A percentile compares a stretch with the other conserved stretches of the same genome.
These are phyloP conservation scores for Aspergillus sp. DNA, from an alignment of 2,329 filamentous ascomycete genomes.

Conservation along the genomic window DNA sequence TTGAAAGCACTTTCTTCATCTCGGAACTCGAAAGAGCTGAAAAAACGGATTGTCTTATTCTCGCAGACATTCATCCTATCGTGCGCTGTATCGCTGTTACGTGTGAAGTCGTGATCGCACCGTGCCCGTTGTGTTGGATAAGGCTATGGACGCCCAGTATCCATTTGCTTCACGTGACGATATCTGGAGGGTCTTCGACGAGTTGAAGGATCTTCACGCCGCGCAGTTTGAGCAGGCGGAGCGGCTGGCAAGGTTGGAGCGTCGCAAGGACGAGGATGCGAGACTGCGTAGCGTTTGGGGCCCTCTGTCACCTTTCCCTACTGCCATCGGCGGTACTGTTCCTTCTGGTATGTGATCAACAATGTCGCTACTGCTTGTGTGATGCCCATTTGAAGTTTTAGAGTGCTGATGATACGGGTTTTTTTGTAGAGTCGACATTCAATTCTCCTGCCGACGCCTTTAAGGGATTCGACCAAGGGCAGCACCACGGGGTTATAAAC, in stretches of 20 bases:
- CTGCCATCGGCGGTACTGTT: slow-evolving; percentile 69
- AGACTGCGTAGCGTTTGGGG: slow-evolving; percentile 79
- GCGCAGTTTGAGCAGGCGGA: slow-evolving; percentile 55
- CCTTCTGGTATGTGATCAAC: slow-evolving; percentile 64
- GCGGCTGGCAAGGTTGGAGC: slow-evolving; percentile 53
- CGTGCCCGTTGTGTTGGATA: background rate
- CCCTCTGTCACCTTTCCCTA: slow-evolving; percentile 78
- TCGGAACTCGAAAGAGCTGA: background rate
- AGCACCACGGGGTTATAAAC: slow-evolving; percentile 68
- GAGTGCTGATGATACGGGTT: slow-evolving; percentile 1
- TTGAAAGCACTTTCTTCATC: background rate
- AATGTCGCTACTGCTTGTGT: slow-evolving; percentile 2
- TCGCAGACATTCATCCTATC: background rate
- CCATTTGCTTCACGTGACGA: slow-evolving; percentile 57
- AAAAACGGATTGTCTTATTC: no score
- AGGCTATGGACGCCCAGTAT: slow-evolving; percentile 55
- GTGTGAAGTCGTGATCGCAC: background rate
- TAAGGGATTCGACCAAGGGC: slow-evolving; percentile 76
- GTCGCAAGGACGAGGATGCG: slow-evolving; percentile 55
- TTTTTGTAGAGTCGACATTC: slow-evolving; percentile 60
- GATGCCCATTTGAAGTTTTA: background rate
- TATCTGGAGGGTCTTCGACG: slow-evolving; percentile 56
- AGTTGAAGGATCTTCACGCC: slow-evolving; percentile 53
- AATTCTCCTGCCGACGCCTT: slow-evolving; percentile 78
- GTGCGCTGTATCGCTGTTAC: background rate